These are phyloP conservation scores for Botrytis byssoidea DNA, from an alignment of 2,329 filamentous ascomycete species.

Conservation along the genomic window DNA sequence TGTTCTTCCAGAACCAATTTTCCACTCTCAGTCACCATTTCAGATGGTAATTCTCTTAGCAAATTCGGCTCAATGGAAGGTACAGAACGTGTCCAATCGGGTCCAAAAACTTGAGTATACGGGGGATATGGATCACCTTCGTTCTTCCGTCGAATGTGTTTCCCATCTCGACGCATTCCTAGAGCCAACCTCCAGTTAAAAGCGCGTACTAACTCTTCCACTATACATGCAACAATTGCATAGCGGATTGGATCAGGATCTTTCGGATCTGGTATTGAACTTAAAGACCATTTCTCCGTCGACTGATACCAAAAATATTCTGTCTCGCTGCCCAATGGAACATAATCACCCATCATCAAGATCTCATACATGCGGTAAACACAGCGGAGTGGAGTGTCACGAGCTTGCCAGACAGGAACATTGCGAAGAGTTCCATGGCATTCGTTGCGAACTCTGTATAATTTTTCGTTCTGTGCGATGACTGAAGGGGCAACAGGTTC, in stretches of 20 bases:
- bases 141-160: not conserved
- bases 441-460: not conserved
- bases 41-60: not conserved
- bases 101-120: not conserved
- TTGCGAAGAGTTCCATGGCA: not conserved
- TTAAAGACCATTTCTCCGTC: not conserved
- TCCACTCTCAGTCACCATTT: not conserved
- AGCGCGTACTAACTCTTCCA: not conserved
- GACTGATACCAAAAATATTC: not conserved
- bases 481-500: not conserved
- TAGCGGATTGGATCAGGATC: not conserved
- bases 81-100: not conserved
- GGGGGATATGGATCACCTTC: not conserved
- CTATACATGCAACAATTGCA: constrained; percentile 7
- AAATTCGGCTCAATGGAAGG: not conserved
- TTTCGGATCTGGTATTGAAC: not conserved
- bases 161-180: not conserved
- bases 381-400: not conserved
- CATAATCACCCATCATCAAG: not conserved
- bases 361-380: constrained; percentile 11
- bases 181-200: constrained; percentile 15
- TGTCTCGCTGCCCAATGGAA: not conserved
- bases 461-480: not conserved
- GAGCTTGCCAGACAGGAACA: accelerated
- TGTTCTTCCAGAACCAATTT: not conserved